Evolutionary conservation across 352 stramenopile genomes (phyloP).

Genomic region (Phytophthora niederhauseri): DNA sequence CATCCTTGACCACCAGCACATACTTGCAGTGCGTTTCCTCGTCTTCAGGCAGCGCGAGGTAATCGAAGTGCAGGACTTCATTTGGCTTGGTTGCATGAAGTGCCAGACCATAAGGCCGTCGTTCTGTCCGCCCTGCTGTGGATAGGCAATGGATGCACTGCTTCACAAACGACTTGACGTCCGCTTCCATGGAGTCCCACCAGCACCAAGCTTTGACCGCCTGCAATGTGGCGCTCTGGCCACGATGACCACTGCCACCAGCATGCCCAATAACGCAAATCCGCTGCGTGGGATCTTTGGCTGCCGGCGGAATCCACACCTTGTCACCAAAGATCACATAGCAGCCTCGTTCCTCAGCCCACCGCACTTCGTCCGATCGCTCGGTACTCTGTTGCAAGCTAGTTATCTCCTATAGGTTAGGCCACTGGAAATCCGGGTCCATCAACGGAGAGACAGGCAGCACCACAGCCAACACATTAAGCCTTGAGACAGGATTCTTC

Average conservation of each 20-base stretch:
- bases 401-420: background rate
- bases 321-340: constrained; percentile 1
- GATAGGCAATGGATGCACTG: too few relatives aligned
- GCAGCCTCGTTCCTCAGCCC: background rate
- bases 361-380: background rate
- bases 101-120: too few relatives aligned
- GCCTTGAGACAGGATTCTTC: too few relatives aligned
- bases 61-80: background rate
- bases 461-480: background rate
- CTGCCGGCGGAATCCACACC: background rate
- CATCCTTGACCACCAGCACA: background rate
- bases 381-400: background rate
- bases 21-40: background rate
- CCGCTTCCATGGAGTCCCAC: background rate
- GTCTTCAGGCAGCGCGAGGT: background rate
- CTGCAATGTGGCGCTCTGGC: background rate
- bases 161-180: too few relatives aligned
- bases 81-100: background rate
- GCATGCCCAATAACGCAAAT: constrained; percentile 1
- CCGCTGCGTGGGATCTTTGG: background rate
- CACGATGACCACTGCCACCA: background rate
- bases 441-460: background rate
- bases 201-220: background rate
- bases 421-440: background rate
- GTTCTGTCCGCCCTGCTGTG: too few relatives aligned